Percentiles rank a stretch among this genome's conserved stretches.
Conservation (phyloP, 345 rosid genomes). For the Geranium brycei region DNA sequence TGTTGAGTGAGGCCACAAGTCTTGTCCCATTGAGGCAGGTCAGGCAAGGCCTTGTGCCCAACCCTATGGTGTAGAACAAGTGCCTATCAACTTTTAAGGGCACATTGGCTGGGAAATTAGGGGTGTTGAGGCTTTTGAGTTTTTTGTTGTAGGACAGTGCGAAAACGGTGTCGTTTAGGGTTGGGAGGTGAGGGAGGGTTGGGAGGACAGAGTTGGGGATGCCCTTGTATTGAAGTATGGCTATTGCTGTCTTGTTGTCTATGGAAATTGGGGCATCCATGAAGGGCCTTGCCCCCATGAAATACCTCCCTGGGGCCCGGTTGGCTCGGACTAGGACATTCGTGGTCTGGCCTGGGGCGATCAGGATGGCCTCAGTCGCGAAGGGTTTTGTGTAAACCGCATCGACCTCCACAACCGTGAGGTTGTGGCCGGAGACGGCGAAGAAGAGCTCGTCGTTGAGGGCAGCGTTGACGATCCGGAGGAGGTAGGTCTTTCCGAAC, state of each 20-base stretch:
- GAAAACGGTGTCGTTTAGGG: slow-evolving; percentile 41
- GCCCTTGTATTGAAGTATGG: slow-evolving; percentile 65
- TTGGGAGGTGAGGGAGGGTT: slow-evolving; percentile 31
- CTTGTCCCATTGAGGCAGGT: slow-evolving; percentile 41
- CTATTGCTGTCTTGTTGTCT: slow-evolving; percentile 71
- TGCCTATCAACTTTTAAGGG: slow-evolving; percentile 38
- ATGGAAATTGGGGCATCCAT: slow-evolving; percentile 66
- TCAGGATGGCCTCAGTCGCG: slow-evolving; percentile 26
- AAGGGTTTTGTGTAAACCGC: slow-evolving; percentile 54
- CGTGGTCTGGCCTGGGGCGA: slow-evolving; percentile 89
- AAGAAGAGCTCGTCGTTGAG: slow-evolving; percentile 82
- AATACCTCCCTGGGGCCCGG: slow-evolving; percentile 36
- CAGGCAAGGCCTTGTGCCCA: slow-evolving; percentile 34
- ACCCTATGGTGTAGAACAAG: slow-evolving; percentile 43
- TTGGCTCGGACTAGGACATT: slow-evolving; percentile 61
- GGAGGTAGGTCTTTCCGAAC: slow-evolving; percentile 38
- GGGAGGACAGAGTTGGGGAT: slow-evolving; percentile 46
- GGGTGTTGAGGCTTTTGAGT: slow-evolving; percentile 35
- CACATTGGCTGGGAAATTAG: slow-evolving; percentile 36
- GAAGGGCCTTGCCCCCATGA: slow-evolving; percentile 70
- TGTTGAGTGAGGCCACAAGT: slow-evolving; percentile 51
- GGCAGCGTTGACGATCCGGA: slow-evolving; percentile 58
- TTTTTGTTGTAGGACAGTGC: slow-evolving; percentile 26
- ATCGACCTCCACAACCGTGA: slow-evolving; percentile 65
- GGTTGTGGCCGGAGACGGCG: slow-evolving; percentile 52